Evolutionary conservation across 371 early-diverging fungal genomes (phyloP), one percentile per base, ranked within the genome.

Genomic region (Blakeslea trispora): DNA sequence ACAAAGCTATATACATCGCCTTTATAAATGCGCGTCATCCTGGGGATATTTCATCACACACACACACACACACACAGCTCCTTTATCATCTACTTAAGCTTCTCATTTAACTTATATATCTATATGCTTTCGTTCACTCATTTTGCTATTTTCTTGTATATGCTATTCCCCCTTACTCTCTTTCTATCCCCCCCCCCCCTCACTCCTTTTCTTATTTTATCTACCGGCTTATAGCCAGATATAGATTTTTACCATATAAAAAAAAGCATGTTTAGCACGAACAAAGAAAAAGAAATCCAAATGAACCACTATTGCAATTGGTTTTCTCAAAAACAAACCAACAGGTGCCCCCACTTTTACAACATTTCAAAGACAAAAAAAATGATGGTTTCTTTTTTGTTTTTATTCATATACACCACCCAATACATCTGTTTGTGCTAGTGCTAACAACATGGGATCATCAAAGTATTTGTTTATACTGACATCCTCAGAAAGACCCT

Each of bases 381-480:
- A 31, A 28, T 24, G 46, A 34, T 31, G 28, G n/a, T 28, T 28
- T 28, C 28, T 28, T 28, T 28, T 28, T 28, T 39, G 18, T 56
- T 28, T 28, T 45, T 53, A 58, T 51, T 64, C 52, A 41, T 56
- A 52, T 10, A 56, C 43, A 45, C 67, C 70, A 43, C 72, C 72
- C 45, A 76, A 62, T 28, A 81, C 64, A 56, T 81, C 76, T 23
- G 73, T 74, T 57, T 86, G 81, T 19, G 85, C 86, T 61, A 87
- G 52, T 61, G 81, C 81, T 37, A 84, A 55, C 35, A 89, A 55
- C 91, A 92, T 89, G 5, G 92, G 91, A 69, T 96, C 96, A 62
- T 97, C 98, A 75, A 97, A 93, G 80, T 88, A 96, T 74, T 96
- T 95, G 72, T 90, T 92, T 53, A 96, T 87, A 21, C 88, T 87